Evolutionary conservation across 2,329 filamentous ascomycete species (phyloP).

Genomic region (Pestalotiopsis sp.): DNA sequence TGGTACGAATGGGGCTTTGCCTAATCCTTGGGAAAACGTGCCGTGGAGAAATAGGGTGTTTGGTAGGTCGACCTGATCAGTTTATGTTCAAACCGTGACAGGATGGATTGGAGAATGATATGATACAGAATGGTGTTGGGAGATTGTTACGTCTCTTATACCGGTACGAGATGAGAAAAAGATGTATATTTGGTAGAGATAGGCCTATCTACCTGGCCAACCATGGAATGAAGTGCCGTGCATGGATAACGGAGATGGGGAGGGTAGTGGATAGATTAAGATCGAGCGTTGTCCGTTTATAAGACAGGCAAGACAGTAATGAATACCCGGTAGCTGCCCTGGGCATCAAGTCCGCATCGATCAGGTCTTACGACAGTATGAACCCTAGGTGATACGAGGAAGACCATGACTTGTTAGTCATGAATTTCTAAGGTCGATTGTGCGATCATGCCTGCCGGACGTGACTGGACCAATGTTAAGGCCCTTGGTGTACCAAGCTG

Average conservation of each 20-base stretch:
- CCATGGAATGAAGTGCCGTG: neutral
- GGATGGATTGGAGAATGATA: too few species aligned
- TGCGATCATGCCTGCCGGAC: neutral
- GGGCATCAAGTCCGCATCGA: neutral
- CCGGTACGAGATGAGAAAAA: neutral
- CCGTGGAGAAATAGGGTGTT: too few species aligned
- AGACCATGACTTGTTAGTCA: neutral
- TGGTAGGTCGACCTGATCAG: neutral
- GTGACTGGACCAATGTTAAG: neutral
- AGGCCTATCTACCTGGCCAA: neutral
- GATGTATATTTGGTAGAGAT: neutral
- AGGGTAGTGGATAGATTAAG: neutral
- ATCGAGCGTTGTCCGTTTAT: neutral
- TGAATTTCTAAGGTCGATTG: neutral
- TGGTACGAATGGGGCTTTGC: neutral
- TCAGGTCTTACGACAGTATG: neutral
- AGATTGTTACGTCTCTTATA: too few species aligned
- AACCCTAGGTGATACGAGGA: neutral
- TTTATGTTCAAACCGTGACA: too few species aligned
- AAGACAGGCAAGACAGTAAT: neutral
- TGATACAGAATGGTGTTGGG: neutral
- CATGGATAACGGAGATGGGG: neutral
- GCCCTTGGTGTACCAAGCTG: slow-evolving; percentile 17
- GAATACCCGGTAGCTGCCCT: neutral
- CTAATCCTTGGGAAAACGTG: neutral